These are phyloP conservation scores for Aspergillus diversus DNA, from an alignment of 495 filamentous ascomycete genomes.

Conservation along the genomic window DNA sequence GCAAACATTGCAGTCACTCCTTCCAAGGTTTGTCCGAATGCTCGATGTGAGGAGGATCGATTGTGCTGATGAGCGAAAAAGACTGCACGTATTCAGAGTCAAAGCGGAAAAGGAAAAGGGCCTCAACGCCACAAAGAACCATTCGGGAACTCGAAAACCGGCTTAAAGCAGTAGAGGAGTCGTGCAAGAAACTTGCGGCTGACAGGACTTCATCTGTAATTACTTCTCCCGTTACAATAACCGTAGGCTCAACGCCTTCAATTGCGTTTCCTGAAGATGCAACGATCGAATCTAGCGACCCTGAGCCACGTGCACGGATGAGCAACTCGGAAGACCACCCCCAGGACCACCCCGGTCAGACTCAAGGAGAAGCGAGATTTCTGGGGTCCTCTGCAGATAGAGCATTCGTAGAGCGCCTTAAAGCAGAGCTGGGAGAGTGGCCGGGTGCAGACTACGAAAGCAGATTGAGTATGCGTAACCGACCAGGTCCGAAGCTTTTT, in stretches of 20 bases:
- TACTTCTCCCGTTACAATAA: background rate
- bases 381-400: slow-evolving; percentile 10
- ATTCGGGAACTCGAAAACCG: slow-evolving; percentile 13
- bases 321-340: background rate
- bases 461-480: slow-evolving; percentile 4
- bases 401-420: slow-evolving; percentile 19
- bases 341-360: background rate
- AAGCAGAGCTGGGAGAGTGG: slow-evolving; percentile 16
- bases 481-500: slow-evolving; percentile 11
- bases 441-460: slow-evolving; percentile 16
- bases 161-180: slow-evolving; percentile 19
- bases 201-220: background rate
- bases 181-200: background rate
- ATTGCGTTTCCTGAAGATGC: background rate
- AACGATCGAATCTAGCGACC: background rate
- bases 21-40: slow-evolving; percentile 13
- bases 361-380: slow-evolving; percentile 14
- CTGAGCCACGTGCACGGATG: background rate
- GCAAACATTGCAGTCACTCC: slow-evolving; percentile 11
- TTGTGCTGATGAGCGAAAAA: background rate
- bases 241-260: background rate
- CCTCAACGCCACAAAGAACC: background rate
- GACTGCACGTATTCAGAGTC: slow-evolving; percentile 20
- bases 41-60: background rate
- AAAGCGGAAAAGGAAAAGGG: slow-evolving; percentile 13